Conservation (phyloP, 192 early-diverging fungal genomes). For the Podila epigama region DNA sequence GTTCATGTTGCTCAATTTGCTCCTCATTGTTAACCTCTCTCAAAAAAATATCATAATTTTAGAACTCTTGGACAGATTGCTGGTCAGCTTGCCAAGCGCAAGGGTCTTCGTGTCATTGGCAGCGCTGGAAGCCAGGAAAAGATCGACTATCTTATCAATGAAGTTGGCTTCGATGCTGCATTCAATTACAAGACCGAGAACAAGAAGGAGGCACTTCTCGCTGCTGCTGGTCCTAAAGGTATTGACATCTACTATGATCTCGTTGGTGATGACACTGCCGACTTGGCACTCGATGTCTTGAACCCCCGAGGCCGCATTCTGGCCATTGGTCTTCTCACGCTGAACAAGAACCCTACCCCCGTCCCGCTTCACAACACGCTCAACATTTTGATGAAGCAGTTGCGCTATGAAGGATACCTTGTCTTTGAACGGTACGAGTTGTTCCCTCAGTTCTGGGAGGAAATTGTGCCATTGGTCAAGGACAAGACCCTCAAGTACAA, state of each 20-base stretch:
- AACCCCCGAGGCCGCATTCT: slow-evolving; percentile 23
- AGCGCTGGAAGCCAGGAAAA: slow-evolving; percentile 88
- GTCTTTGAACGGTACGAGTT: slow-evolving; percentile 3
- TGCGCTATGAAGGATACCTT: slow-evolving; percentile 9
- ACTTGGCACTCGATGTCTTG: slow-evolving; percentile 26
- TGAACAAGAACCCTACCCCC: background rate
- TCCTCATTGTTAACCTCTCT: too few species aligned
- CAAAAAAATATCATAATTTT: background rate
- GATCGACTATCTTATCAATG: slow-evolving; percentile 69
- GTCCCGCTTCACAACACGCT: slow-evolving; percentile 6
- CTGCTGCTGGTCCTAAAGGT: background rate
- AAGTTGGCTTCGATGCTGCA: slow-evolving; percentile 79
- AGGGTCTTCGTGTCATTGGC: slow-evolving; percentile 83
- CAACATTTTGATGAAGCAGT: slow-evolving; percentile 4
- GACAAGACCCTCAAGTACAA: slow-evolving; percentile 15
- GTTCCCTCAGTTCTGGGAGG: slow-evolving; percentile 20
- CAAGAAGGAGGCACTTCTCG: background rate
- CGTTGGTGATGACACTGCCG: slow-evolving; percentile 61
- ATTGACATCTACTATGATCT: slow-evolving; percentile 91
- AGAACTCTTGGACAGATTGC: slow-evolving; percentile 74
- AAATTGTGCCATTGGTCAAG: slow-evolving; percentile 19
- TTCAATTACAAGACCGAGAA: slow-evolving; percentile 88
- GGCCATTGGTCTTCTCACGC: slow-evolving; percentile 6
- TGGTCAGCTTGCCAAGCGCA: slow-evolving; percentile 80
- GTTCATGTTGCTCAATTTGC: background rate